phyloP scores from a whole-genome alignment of 768 basidiomycete species.

The Phaeolepiota aurea region DNA sequence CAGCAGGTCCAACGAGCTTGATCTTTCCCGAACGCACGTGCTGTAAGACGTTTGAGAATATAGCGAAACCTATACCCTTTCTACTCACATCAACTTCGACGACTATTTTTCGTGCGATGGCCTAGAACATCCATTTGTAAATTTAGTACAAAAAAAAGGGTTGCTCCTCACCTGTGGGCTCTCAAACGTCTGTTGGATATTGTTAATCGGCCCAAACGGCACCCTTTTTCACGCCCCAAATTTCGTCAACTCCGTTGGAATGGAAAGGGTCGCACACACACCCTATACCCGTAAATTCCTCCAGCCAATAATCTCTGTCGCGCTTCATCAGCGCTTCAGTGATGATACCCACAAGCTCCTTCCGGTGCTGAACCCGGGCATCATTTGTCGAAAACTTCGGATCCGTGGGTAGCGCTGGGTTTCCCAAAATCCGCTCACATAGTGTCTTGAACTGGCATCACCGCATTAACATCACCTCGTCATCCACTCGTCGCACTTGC shows the following conservation, averaged over 20 bases:
- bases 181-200: slow-evolving; percentile 80
- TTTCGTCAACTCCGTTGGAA: neutral
- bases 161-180: slow-evolving; percentile 56
- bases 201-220: slow-evolving; percentile 89
- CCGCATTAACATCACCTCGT: neutral
- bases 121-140: slow-evolving; percentile 29
- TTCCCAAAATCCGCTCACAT: slow-evolving; percentile 50
- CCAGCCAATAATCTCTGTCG: slow-evolving; percentile 67
- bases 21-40: slow-evolving; percentile 72
- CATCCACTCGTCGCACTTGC: slow-evolving; percentile 22
- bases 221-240: slow-evolving; percentile 33
- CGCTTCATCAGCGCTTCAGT: slow-evolving; percentile 47
- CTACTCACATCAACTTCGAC: slow-evolving; percentile 68
- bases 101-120: slow-evolving; percentile 64
- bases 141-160: slow-evolving; percentile 2
- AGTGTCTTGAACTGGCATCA: slow-evolving; percentile 61
- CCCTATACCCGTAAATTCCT: slow-evolving; percentile 71
- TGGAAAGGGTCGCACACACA: slow-evolving; percentile 24
- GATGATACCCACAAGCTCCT: slow-evolving; percentile 61
- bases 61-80: neutral
- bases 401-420: slow-evolving; percentile 52
- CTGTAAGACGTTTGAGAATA: slow-evolving; percentile 21
- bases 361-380: slow-evolving; percentile 68
- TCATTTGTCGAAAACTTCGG: slow-evolving; percentile 66
- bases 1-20: slow-evolving; percentile 75